phyloP scores from a whole-genome alignment of 768 basidiomycete species.

The Xanthoconium purpureum region DNA sequence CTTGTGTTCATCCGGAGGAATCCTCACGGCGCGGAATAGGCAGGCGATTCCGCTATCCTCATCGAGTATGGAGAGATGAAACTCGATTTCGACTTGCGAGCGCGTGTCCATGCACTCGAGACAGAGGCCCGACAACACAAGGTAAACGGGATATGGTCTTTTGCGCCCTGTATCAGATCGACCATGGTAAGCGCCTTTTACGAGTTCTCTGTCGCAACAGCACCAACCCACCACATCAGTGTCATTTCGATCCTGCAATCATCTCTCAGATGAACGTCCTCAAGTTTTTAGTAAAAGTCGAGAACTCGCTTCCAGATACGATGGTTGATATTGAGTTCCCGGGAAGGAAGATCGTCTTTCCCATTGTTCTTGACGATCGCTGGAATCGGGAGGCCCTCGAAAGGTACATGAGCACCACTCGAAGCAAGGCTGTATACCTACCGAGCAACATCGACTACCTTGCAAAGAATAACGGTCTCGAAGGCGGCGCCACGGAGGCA shows the following conservation, averaged over 20 bases:
- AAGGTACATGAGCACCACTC: slow-evolving; percentile 53
- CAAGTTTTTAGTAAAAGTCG: slow-evolving; percentile 36
- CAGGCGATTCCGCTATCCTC: slow-evolving; percentile 61
- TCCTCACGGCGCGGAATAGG: slow-evolving; percentile 27
- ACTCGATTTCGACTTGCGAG: slow-evolving; percentile 51
- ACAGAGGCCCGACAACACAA: slow-evolving; percentile 32
- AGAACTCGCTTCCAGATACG: slow-evolving; percentile 39
- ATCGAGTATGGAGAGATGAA: slow-evolving; percentile 59
- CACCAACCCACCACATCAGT: slow-evolving; percentile 26
- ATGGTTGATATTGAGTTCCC: slow-evolving; percentile 43
- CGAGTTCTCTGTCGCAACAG: neutral
- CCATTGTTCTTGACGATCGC: slow-evolving; percentile 59
- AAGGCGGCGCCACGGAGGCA: slow-evolving; percentile 41
- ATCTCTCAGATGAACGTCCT: slow-evolving; percentile 46
- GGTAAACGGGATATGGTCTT: slow-evolving; percentile 37
- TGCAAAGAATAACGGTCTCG: slow-evolving; percentile 57
- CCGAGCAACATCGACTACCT: slow-evolving; percentile 69
- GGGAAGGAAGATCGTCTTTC: slow-evolving; percentile 55
- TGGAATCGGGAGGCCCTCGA: slow-evolving; percentile 54
- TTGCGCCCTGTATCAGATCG: slow-evolving; percentile 54
- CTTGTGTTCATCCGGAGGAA: neutral
- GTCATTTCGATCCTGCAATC: slow-evolving; percentile 45
- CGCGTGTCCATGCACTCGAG: slow-evolving; percentile 57
- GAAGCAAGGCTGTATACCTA: slow-evolving; percentile 60
- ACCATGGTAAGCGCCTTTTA: slow-evolving; percentile 44